These are phyloP conservation scores for Colletotrichum nymphaeae DNA, from an alignment of 2,329 filamentous ascomycete genomes.

Conservation along the genomic window DNA sequence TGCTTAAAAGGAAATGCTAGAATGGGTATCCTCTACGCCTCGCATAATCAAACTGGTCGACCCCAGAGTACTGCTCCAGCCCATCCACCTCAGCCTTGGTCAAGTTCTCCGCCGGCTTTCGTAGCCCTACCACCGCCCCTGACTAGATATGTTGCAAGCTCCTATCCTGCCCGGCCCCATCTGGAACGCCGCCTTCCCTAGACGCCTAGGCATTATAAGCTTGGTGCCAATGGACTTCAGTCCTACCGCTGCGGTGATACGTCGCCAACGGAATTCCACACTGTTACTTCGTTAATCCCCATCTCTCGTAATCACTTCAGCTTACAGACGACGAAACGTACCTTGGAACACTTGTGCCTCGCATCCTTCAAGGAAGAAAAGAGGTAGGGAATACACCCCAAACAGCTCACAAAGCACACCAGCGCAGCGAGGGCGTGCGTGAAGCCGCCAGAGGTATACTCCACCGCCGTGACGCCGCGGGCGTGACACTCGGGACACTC, in stretches of 20 bases:
- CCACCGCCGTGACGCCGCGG: constrained; percentile 37
- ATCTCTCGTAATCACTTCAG: neutral
- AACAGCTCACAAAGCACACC: constrained; percentile 37
- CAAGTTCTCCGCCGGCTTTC: too few relatives aligned
- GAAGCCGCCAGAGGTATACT: constrained; percentile 38
- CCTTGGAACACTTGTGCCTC: constrained; percentile 38
- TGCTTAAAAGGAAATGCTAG: neutral
- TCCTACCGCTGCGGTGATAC: constrained; percentile 41
- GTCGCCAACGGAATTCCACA: constrained; percentile 40
- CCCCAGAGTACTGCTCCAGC: neutral
- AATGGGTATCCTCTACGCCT: constrained; percentile 25
- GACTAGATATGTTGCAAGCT: too few relatives aligned
- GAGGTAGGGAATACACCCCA: constrained; percentile 40
- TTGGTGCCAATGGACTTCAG: constrained; percentile 38
- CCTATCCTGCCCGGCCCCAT: neutral
- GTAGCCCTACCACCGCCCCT: too few relatives aligned
- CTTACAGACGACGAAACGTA: constrained; percentile 1
- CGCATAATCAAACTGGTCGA: neutral
- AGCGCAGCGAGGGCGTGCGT: constrained; percentile 39
- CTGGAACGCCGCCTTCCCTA: too few relatives aligned
- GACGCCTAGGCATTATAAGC: neutral
- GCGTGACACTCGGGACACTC: constrained; percentile 39
- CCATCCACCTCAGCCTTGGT: neutral
- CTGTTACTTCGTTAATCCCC: constrained; percentile 29
- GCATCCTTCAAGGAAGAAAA: constrained; percentile 39